Conservation (phyloP, 805 yeast species). For the Tanozyma kutaoensis region DNA sequence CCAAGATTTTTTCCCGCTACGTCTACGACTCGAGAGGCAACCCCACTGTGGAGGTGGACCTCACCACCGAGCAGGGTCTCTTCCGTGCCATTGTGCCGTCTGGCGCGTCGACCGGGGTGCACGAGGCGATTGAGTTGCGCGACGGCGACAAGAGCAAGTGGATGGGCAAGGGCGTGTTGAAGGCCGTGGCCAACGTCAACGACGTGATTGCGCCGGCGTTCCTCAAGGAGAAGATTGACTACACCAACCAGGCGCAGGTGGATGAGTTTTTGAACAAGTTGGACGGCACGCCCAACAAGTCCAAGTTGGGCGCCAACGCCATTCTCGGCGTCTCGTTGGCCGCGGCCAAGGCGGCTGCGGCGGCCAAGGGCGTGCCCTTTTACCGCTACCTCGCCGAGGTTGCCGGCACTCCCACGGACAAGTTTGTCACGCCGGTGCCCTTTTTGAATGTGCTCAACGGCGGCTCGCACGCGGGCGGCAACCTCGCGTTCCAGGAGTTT, state of each 20-base stretch:
- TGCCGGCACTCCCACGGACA: conserved; percentile 57
- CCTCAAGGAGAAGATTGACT: conserved; percentile 66
- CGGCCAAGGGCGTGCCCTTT: conserved; percentile 85
- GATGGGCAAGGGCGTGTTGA: conserved; percentile 97
- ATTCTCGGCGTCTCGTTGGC: conserved; percentile 96
- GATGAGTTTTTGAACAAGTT: conserved; percentile 77
- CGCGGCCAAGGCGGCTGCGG: conserved; percentile 97
- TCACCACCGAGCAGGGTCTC: conserved; percentile 82
- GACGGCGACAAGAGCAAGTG: conserved; percentile 96
- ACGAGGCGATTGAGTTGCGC: conserved; percentile 97
- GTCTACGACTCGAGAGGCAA: conserved; percentile 99
- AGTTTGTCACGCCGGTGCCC: conserved; percentile 96
- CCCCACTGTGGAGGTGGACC: conserved; percentile 98
- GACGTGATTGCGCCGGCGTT: conserved; percentile 90
- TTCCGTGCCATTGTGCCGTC: conserved; percentile 98
- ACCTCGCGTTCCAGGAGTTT: conserved; percentile 97
- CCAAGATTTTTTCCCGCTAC: conserved; percentile 86
- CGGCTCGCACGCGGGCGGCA: conserved; percentile 99
- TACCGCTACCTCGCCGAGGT: conserved; percentile 83
- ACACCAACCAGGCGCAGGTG: conserved; percentile 73
- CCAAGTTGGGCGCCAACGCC: conserved; percentile 98
- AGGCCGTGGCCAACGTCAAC: conserved; percentile 96
- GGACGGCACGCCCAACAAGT: conserved; percentile 96
- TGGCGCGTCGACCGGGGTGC: conserved; percentile 98
- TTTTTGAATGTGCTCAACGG: conserved; percentile 98